These are phyloP conservation scores for Candida khao-thaluensis DNA, from an alignment of 805 yeast genomes.

Conservation along the genomic window DNA sequence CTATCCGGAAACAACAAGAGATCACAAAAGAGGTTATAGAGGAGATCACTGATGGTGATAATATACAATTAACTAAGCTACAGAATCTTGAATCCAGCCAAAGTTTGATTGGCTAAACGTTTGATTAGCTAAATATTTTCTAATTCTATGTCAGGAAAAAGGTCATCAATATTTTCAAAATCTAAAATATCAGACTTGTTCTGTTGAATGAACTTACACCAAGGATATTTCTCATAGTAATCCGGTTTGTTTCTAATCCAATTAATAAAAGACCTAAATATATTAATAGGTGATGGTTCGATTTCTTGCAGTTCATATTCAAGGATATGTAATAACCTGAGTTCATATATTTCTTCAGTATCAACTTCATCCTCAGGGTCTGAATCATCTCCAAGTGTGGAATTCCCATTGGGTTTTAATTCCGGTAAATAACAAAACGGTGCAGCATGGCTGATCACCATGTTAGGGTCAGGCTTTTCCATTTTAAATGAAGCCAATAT, in stretches of 20 bases:
- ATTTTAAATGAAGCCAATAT: constrained; percentile 8
- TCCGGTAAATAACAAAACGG: constrained; percentile 18
- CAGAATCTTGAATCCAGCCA: too few relatives aligned
- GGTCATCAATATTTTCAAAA: constrained; percentile 3
- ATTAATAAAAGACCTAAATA: constrained; percentile 2
- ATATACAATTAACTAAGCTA: constrained; percentile 10
- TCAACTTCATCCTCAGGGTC: neutral
- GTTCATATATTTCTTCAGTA: neutral
- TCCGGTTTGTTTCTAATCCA: constrained; percentile 30
- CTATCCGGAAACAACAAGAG: constrained; percentile 21
- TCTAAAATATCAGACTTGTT: neutral
- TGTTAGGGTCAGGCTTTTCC: neutral
- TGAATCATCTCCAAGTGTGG: neutral
- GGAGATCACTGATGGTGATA: constrained; percentile 10
- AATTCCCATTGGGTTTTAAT: constrained; percentile 1
- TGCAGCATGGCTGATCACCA: constrained; percentile 8
- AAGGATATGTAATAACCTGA: constrained; percentile 12
- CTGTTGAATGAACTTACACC: constrained; percentile 16
- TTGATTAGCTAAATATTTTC: constrained; percentile 4
- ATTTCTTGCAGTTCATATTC: neutral
- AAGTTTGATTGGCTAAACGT: too few relatives aligned
- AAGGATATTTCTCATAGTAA: constrained; percentile 17
- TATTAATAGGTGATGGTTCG: neutral
- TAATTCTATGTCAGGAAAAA: constrained; percentile 3
- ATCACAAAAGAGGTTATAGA: constrained; percentile 20